Percentiles rank a stretch among this genome's conserved stretches.
Evolutionary conservation across 2,329 filamentous ascomycete genomes (phyloP).

Genomic region (Cytospora paraplurivora): DNA sequence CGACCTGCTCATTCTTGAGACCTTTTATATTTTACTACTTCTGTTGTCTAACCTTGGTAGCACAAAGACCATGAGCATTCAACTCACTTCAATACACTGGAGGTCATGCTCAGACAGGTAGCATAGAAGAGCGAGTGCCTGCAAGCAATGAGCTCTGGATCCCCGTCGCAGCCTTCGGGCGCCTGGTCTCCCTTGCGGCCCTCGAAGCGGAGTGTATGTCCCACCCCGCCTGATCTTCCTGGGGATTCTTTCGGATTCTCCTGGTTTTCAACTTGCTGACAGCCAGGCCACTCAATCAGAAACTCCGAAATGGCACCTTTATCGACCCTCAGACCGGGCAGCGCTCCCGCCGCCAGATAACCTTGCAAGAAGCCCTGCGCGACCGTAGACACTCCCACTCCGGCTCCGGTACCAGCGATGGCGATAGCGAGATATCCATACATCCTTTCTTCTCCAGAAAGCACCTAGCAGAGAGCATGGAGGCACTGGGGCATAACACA

Average conservation of each 20-base stretch:
- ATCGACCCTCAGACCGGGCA: conserved; percentile 86
- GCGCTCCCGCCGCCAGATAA: conserved; percentile 78
- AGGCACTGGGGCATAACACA: conserved; percentile 41
- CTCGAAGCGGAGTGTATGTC: conserved; percentile 50
- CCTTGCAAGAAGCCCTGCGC: conserved; percentile 60
- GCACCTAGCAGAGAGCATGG: conserved; percentile 40
- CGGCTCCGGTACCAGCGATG: conserved; percentile 31
- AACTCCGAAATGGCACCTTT: conserved; percentile 83
- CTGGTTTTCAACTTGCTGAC: not conserved
- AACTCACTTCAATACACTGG: not conserved
- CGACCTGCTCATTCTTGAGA: not conserved
- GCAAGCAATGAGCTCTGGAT: conserved; percentile 41
- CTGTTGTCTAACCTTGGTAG: not conserved
- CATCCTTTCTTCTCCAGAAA: conserved; percentile 41
- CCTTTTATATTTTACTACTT: not conserved
- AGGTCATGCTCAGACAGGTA: conserved; percentile 22
- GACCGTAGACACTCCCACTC: conserved; percentile 30
- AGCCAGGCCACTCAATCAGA: conserved; percentile 44
- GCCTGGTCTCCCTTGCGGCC: conserved; percentile 48
- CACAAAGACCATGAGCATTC: conserved; percentile 17
- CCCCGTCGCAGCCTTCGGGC: conserved; percentile 35
- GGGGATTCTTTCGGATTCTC: not conserved
- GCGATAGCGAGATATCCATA: conserved; percentile 39
- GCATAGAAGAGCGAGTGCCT: conserved; percentile 24
- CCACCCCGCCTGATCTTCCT: not conserved